phyloP scores from a whole-genome alignment of 2,329 filamentous ascomycete species.

The Cytospora schulzeri region DNA sequence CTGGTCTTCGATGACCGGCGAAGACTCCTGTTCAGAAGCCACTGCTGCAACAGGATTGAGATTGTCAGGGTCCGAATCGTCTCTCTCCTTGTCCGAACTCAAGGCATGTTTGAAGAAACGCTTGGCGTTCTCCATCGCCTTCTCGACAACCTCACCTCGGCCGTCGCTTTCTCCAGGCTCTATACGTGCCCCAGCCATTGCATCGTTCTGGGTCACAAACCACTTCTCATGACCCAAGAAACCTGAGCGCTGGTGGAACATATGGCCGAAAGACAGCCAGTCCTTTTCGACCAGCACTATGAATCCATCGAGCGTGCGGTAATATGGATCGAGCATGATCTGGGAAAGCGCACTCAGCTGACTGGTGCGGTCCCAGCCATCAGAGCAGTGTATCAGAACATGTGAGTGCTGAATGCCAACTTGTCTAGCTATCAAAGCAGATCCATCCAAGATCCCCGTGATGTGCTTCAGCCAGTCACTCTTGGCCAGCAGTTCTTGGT shows the following conservation, averaged over 20 bases:
- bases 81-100: constrained; percentile 60
- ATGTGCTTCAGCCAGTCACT: constrained; percentile 95
- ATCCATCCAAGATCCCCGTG: constrained; percentile 78
- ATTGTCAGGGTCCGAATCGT: constrained; percentile 63
- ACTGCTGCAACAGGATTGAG: constrained; percentile 39
- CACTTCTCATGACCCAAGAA: constrained; percentile 89
- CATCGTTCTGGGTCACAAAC: constrained; percentile 87
- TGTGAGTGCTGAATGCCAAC: constrained; percentile 93
- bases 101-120: constrained; percentile 86
- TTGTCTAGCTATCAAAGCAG: constrained; percentile 80
- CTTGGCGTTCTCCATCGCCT: constrained; percentile 79
- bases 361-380: constrained; percentile 97
- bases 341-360: constrained; percentile 91
- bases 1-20: constrained; percentile 53
- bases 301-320: constrained; percentile 90
- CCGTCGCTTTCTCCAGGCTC: constrained; percentile 64
- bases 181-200: constrained; percentile 64
- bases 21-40: constrained; percentile 30
- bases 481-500: constrained; percentile 75
- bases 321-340: constrained; percentile 93
- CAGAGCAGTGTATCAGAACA: constrained; percentile 95
- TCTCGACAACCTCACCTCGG: constrained; percentile 77
- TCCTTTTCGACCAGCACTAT: constrained; percentile 95
- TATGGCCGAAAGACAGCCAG: constrained; percentile 96
- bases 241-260: constrained; percentile 92